Conservation (phyloP, 1,284 basidiomycete species). For the Tylopilus sp. region DNA sequence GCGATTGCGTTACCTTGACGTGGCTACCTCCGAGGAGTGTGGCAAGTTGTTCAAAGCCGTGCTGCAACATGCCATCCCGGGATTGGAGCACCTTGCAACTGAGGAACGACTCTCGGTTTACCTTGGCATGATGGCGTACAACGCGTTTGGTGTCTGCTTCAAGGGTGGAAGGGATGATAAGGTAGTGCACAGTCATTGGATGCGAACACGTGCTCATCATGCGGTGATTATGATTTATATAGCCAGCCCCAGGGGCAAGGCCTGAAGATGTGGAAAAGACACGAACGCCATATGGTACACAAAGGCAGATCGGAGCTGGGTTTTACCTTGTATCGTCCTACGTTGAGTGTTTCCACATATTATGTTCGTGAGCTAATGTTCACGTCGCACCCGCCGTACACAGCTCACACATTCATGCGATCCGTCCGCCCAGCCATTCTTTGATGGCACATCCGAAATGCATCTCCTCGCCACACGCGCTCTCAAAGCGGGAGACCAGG, state of each 20-base stretch:
- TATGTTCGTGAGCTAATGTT: neutral
- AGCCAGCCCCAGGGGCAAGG: conserved; percentile 49
- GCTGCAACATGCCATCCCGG: conserved; percentile 61
- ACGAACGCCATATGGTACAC: conserved; percentile 68
- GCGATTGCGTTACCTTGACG: conserved; percentile 61
- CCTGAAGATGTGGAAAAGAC: conserved; percentile 70
- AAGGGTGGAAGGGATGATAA: conserved; percentile 64
- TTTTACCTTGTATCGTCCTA: conserved; percentile 75
- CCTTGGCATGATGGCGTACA: conserved; percentile 69
- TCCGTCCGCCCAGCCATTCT: conserved; percentile 61
- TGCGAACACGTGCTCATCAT: conserved; percentile 1
- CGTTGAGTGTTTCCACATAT: conserved; percentile 36
- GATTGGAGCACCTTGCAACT: conserved; percentile 64
- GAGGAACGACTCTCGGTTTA: conserved; percentile 61
- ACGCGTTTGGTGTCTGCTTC: conserved; percentile 66
- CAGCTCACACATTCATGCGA: conserved; percentile 67
- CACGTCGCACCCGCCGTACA: neutral
- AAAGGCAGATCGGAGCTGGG: conserved; percentile 67
- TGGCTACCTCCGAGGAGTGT: conserved; percentile 46
- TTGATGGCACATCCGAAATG: conserved; percentile 62
- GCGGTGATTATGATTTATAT: conserved; percentile 19
- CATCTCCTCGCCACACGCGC: conserved; percentile 60
- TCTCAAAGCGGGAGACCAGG: conserved; percentile 68
- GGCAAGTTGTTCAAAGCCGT: conserved; percentile 51
- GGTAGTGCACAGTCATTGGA: conserved; percentile 38